Evolutionary conservation across 164 flowering plant genomes (phyloP).

Genomic region (Kingdonia uniflora): DNA sequence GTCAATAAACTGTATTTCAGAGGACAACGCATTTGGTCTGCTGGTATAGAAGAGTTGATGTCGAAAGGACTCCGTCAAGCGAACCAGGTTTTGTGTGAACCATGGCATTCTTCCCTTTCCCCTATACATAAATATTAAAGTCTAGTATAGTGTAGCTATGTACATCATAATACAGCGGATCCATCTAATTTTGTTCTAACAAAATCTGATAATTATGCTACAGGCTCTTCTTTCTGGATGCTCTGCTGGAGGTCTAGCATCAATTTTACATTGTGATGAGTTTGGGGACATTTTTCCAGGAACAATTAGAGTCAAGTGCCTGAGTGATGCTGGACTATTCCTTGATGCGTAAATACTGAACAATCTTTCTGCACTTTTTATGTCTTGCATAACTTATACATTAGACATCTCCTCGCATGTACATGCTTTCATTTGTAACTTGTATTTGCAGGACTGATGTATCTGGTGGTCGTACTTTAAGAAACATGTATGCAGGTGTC

Average conservation of each 20-base stretch:
- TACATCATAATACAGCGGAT: too few relatives aligned
- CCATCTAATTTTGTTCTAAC: too few relatives aligned
- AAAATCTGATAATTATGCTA: neutral
- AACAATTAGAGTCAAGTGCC: constrained; percentile 74
- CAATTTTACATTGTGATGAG: constrained; percentile 88
- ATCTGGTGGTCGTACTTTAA: constrained; percentile 58
- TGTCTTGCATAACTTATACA: neutral
- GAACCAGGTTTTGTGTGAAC: constrained; percentile 38
- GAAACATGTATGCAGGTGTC: constrained; percentile 55
- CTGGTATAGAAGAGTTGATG: constrained; percentile 80
- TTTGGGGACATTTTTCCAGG: constrained; percentile 49
- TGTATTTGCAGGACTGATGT: constrained; percentile 44
- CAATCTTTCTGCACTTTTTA: neutral
- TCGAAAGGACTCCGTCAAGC: constrained; percentile 73
- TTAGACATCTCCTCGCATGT: neutral
- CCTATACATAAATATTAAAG: too few relatives aligned
- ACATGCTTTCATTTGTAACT: neutral
- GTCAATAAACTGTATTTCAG: constrained; percentile 46
- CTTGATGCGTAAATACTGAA: constrained; percentile 60
- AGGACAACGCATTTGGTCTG: constrained; percentile 80
- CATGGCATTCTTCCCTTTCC: neutral
- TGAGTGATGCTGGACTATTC: constrained; percentile 90
- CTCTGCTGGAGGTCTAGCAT: constrained; percentile 93
- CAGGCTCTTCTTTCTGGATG: constrained; percentile 99
- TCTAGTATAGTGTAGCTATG: too few relatives aligned